phyloP scores from a whole-genome alignment of 2,329 filamentous ascomycete genomes.

The Lachnellula occidentalis region DNA sequence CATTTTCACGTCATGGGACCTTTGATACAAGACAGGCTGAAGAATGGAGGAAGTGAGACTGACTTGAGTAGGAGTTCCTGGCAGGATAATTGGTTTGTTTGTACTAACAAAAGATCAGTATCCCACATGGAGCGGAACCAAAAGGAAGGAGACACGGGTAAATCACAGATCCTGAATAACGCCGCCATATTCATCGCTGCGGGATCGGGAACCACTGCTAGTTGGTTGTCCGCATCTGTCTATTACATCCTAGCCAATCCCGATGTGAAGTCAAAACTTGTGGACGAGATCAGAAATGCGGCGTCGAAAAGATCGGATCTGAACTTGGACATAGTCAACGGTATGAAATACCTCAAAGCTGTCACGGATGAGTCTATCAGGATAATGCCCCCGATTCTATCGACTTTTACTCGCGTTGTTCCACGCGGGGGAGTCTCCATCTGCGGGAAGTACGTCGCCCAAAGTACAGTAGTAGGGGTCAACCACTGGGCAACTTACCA shows the following conservation, averaged over 20 bases:
- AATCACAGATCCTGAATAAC: background rate
- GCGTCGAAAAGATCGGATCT: constrained; percentile 30
- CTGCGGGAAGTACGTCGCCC: background rate
- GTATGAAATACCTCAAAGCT: constrained; percentile 1
- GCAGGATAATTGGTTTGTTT: background rate
- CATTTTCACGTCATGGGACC: background rate
- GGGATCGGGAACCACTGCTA: constrained; percentile 31
- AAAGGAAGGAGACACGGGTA: background rate
- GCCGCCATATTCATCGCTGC: constrained; percentile 19
- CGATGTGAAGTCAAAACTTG: constrained; percentile 26
- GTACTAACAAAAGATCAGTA: background rate
- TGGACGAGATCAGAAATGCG: constrained; percentile 35
- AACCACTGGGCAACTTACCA: background rate
- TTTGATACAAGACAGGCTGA: background rate
- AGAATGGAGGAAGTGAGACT: background rate
- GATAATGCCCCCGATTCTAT: constrained; percentile 3
- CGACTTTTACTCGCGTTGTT: background rate
- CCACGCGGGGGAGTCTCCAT: background rate
- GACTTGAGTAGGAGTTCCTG: background rate
- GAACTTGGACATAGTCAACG: background rate
- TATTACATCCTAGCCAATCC: constrained; percentile 51
- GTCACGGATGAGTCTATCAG: constrained; percentile 6
- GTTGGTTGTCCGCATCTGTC: constrained; percentile 20
- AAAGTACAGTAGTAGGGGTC: background rate
- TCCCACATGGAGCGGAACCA: background rate